phyloP scores from a whole-genome alignment of 2,329 filamentous ascomycete species.

The Plectosphaerella sp. region DNA sequence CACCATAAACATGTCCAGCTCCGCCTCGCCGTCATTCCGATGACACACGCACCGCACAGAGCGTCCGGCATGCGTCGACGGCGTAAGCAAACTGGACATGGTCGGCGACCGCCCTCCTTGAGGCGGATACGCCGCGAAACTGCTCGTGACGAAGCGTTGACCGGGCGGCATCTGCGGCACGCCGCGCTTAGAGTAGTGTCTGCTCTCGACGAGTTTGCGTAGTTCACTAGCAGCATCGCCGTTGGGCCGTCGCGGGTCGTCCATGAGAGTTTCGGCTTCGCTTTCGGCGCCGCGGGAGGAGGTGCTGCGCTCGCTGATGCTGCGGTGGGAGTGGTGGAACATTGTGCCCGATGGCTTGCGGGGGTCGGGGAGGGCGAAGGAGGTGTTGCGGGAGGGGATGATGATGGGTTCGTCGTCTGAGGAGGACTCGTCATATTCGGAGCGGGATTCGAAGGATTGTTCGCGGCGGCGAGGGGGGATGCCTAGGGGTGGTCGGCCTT shows the following conservation, averaged over 20 bases:
- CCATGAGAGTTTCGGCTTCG: slow-evolving; percentile 54
- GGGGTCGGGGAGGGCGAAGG: slow-evolving; percentile 54
- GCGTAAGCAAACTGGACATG: slow-evolving; percentile 40
- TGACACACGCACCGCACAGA: slow-evolving; percentile 56
- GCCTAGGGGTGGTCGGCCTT: slow-evolving; percentile 3
- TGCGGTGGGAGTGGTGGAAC: slow-evolving; percentile 39
- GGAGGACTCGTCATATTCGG: slow-evolving; percentile 50
- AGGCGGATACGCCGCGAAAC: slow-evolving; percentile 8
- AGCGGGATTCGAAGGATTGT: slow-evolving; percentile 33
- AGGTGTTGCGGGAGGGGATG: slow-evolving; percentile 56
- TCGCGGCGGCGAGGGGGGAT: neutral
- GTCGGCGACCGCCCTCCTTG: slow-evolving; percentile 42
- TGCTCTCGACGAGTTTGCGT: slow-evolving; percentile 50
- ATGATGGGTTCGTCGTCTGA: slow-evolving; percentile 62
- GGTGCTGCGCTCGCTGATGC: slow-evolving; percentile 46
- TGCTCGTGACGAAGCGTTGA: neutral
- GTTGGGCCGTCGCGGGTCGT: slow-evolving; percentile 33
- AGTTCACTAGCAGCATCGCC: slow-evolving; percentile 59
- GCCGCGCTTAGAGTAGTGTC: slow-evolving; percentile 31
- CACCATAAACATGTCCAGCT: slow-evolving; percentile 53
- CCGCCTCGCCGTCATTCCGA: slow-evolving; percentile 32
- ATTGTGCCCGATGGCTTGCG: slow-evolving; percentile 41
- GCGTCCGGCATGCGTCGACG: slow-evolving; percentile 34
- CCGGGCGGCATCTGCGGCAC: slow-evolving; percentile 17
- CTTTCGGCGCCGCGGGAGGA: slow-evolving; percentile 40